Percentiles rank a stretch among this genome's conserved stretches.
Evolutionary conservation across 2,329 filamentous ascomycete genomes (phyloP).

Genomic region (Metarhizium brunneum): DNA sequence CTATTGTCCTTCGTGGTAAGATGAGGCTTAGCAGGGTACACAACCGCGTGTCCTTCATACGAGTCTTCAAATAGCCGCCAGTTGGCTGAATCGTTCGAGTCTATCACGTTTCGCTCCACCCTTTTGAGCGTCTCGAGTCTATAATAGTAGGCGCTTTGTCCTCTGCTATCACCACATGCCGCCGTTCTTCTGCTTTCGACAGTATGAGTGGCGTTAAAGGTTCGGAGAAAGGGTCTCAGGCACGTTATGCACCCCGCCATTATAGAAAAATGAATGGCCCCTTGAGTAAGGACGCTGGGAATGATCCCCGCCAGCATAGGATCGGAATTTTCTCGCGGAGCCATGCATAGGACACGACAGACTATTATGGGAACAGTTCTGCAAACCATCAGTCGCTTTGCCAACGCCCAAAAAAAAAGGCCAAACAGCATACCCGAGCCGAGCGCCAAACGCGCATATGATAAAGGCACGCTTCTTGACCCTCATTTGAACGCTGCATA

Average conservation of each 20-base stretch:
- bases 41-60: background rate
- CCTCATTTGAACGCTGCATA: constrained; percentile 6
- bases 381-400: background rate
- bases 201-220: constrained; percentile 2
- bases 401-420: too few relatives aligned
- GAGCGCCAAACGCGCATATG: constrained; percentile 6
- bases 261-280: constrained; percentile 6
- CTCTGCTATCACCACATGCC: background rate
- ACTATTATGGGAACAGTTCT: constrained; percentile 1
- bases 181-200: background rate
- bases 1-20: background rate
- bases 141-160: background rate
- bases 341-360: constrained; percentile 3
- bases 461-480: constrained; percentile 2
- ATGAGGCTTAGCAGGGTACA: background rate
- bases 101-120: background rate
- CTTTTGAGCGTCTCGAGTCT: constrained; percentile 5
- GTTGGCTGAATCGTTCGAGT: constrained; percentile 2
- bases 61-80: constrained; percentile 4
- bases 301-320: constrained; percentile 1
- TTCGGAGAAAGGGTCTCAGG: constrained; percentile 6
- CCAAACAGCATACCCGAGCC: background rate
- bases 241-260: constrained; percentile 5
- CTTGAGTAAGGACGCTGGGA: constrained; percentile 5
- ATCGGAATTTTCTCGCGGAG: background rate